Evolutionary conservation across 768 basidiomycete species (phyloP).

Genomic region (Phlebiopsis gigantea): DNA sequence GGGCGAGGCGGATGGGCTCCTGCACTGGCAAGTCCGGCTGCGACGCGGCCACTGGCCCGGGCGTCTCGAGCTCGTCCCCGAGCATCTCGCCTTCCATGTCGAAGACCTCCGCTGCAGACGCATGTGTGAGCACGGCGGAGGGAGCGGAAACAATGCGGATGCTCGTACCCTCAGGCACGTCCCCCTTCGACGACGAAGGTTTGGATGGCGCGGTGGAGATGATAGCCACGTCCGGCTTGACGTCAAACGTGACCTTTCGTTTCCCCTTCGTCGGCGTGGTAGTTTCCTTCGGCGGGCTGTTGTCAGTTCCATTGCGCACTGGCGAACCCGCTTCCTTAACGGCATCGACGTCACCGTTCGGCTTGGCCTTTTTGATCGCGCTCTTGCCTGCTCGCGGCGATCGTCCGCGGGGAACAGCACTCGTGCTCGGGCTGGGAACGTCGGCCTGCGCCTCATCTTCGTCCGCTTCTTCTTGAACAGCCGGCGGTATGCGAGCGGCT

Average conservation of each 20-base stretch:
- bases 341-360: constrained; percentile 9
- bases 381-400: constrained; percentile 17
- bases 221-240: constrained; percentile 50
- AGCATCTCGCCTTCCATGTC: constrained; percentile 55
- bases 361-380: constrained; percentile 20
- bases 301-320: background rate
- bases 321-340: constrained; percentile 7
- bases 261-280: constrained; percentile 39
- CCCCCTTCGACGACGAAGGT: constrained; percentile 20
- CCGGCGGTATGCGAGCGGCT: constrained; percentile 14
- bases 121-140: background rate
- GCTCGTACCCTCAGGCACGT: constrained; percentile 39
- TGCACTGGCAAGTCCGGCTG: constrained; percentile 7
- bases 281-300: constrained; percentile 9
- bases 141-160: constrained; percentile 6
- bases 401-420: constrained; percentile 7
- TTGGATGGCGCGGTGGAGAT: constrained; percentile 35
- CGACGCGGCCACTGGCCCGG: constrained; percentile 28
- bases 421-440: constrained; percentile 11
- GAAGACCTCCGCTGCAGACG: constrained; percentile 58
- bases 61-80: constrained; percentile 26
- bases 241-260: constrained; percentile 70
- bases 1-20: constrained; percentile 22
- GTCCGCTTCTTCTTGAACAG: constrained; percentile 2
- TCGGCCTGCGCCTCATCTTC: background rate